phyloP scores from a whole-genome alignment of 805 yeast genomes.

The Torulaspora delbrueckii region DNA sequence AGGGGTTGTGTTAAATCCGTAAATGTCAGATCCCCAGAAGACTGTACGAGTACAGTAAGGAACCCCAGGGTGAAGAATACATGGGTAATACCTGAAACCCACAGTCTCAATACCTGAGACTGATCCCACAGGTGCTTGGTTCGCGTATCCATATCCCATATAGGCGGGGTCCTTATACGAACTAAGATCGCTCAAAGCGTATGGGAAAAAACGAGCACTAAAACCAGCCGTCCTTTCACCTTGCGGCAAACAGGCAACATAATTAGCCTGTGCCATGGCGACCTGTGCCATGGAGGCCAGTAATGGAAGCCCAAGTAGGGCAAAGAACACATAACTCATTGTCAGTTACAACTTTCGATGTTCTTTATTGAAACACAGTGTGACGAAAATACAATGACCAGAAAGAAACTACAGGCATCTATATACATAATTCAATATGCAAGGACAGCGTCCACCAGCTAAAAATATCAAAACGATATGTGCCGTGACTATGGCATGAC shows the following conservation, averaged over 20 bases:
- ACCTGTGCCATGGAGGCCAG: not conserved
- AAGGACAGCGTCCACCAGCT: too few species aligned
- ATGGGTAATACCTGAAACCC: not conserved
- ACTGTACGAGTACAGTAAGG: not conserved
- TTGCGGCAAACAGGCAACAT: conserved; percentile 4
- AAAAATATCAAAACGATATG: too few species aligned
- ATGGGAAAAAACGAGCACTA: conserved; percentile 5
- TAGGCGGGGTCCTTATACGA: not conserved
- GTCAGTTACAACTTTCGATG: too few species aligned
- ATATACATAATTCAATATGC: too few species aligned
- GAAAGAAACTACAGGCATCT: too few species aligned
- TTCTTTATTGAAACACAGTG: too few species aligned
- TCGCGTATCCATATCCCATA: conserved; percentile 3
- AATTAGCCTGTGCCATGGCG: not conserved
- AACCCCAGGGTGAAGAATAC: not conserved
- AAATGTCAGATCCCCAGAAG: conserved; percentile 5
- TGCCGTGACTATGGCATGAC: too few species aligned
- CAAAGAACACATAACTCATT: too few species aligned
- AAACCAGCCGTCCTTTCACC: conserved; percentile 2
- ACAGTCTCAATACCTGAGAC: not conserved
- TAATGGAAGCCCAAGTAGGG: too few species aligned
- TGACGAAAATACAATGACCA: too few species aligned
- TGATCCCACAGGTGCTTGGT: not conserved
- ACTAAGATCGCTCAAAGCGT: not conserved
- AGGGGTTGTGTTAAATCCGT: conserved; percentile 16